Conservation (phyloP, 805 yeast species). For the Kluyveromyces wickerhamii region DNA sequence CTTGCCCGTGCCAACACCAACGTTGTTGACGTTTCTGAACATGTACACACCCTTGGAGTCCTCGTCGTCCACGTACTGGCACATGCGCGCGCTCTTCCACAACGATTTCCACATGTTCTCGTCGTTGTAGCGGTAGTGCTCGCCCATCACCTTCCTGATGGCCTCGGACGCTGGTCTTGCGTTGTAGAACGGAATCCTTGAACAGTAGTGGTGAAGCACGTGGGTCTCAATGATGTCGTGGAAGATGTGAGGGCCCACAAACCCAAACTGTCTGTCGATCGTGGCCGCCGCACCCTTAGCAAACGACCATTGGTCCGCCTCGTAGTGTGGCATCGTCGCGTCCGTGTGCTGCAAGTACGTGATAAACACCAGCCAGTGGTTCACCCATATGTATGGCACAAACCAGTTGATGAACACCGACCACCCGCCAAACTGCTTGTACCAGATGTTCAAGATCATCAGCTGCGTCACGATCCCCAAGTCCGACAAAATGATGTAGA, state of each 20-base stretch:
- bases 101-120: slow-evolving; percentile 67
- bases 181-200: slow-evolving; percentile 82
- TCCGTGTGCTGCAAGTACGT: slow-evolving; percentile 82
- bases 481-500: slow-evolving; percentile 65
- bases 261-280: slow-evolving; percentile 77
- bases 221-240: slow-evolving; percentile 89
- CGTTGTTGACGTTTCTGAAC: slow-evolving; percentile 64
- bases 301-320: slow-evolving; percentile 68
- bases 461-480: slow-evolving; percentile 54
- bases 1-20: slow-evolving; percentile 35
- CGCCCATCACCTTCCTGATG: slow-evolving; percentile 77
- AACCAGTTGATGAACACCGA: slow-evolving; percentile 61
- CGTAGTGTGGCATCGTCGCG: slow-evolving; percentile 73
- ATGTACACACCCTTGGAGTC: slow-evolving; percentile 59
- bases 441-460: slow-evolving; percentile 50
- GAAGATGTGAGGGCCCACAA: slow-evolving; percentile 68
- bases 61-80: slow-evolving; percentile 72
- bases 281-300: slow-evolving; percentile 90
- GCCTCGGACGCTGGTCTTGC: slow-evolving; percentile 75
- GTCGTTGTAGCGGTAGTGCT: slow-evolving; percentile 56
- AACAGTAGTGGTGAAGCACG: slow-evolving; percentile 75
- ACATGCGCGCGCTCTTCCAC: slow-evolving; percentile 55
- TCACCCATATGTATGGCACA: slow-evolving; percentile 69
- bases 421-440: slow-evolving; percentile 53
- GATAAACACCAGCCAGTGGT: slow-evolving; percentile 86